A percentile compares a stretch with the other conserved stretches of the same genome.
These are phyloP conservation scores for Phytophthora boehmeriae DNA, from an alignment of 352 stramenopile species.

Conservation along the genomic window DNA sequence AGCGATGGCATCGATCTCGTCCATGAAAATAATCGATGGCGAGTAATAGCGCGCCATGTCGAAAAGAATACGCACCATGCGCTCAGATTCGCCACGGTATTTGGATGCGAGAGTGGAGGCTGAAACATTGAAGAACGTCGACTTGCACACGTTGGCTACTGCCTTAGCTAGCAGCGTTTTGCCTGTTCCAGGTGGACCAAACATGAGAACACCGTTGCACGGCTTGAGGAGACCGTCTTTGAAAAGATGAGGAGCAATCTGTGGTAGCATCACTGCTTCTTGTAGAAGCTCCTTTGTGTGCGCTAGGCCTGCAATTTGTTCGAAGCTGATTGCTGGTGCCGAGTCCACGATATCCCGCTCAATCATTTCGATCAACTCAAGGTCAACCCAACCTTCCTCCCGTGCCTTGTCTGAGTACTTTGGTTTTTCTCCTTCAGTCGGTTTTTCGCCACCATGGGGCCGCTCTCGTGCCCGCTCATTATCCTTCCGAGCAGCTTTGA, in stretches of 20 bases:
- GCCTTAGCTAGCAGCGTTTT: constrained; percentile 92
- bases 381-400: constrained; percentile 71
- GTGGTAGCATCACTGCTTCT: constrained; percentile 83
- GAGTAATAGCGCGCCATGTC: constrained; percentile 97
- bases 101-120: constrained; percentile 91
- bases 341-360: constrained; percentile 85
- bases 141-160: constrained; percentile 95
- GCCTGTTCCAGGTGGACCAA: constrained; percentile 85
- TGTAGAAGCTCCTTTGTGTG: constrained; percentile 82
- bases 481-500: constrained; percentile 50
- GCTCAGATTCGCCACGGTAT: constrained; percentile 94
- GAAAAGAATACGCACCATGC: constrained; percentile 97
- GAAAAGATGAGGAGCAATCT: constrained; percentile 83
- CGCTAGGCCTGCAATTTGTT: constrained; percentile 75
- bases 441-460: constrained; percentile 8
- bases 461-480: constrained; percentile 32
- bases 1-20: constrained; percentile 97
- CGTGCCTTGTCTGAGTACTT: constrained; percentile 78
- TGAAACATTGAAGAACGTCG: constrained; percentile 98
- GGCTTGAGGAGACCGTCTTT: constrained; percentile 79
- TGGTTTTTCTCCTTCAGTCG: constrained; percentile 16
- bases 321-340: constrained; percentile 63
- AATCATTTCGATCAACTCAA: constrained; percentile 87
- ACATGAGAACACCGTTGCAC: constrained; percentile 86
- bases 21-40: constrained; percentile 98